Conservation (phyloP, 345 rosid species). For the Eucalyptus curtisii region DNA sequence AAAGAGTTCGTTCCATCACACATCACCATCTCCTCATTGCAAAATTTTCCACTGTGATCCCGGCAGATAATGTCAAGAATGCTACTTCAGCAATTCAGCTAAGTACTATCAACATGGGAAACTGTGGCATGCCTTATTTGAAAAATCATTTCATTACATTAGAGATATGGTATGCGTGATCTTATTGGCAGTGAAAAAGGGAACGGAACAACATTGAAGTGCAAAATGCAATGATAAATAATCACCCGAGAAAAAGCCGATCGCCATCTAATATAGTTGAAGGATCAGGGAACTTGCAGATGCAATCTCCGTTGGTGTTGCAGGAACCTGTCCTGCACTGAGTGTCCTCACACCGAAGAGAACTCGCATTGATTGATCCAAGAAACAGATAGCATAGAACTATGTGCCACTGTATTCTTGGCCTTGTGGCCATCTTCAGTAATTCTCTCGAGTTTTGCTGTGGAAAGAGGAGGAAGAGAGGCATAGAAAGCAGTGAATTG, state of each 20-base stretch:
- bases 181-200: neutral
- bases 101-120: neutral
- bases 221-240: neutral
- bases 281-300: conserved; percentile 19
- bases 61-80: neutral
- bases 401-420: neutral
- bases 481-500: neutral
- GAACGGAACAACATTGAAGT: neutral
- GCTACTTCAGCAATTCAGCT: neutral
- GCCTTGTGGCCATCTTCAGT: neutral
- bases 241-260: conserved; percentile 18
- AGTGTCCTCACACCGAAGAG: neutral
- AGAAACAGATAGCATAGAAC: neutral
- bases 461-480: neutral
- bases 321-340: conserved; percentile 8
- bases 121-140: neutral
- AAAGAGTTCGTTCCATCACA: conserved; percentile 24
- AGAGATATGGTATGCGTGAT: neutral
- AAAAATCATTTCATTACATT: neutral
- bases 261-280: conserved; percentile 20
- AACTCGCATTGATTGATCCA: neutral
- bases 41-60: conserved; percentile 7
- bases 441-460: neutral
- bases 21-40: conserved; percentile 25
- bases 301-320: conserved; percentile 4